Evolutionary conservation across 371 early-diverging fungal genomes (phyloP).

Genomic region (Rhizomucor pusillus): DNA sequence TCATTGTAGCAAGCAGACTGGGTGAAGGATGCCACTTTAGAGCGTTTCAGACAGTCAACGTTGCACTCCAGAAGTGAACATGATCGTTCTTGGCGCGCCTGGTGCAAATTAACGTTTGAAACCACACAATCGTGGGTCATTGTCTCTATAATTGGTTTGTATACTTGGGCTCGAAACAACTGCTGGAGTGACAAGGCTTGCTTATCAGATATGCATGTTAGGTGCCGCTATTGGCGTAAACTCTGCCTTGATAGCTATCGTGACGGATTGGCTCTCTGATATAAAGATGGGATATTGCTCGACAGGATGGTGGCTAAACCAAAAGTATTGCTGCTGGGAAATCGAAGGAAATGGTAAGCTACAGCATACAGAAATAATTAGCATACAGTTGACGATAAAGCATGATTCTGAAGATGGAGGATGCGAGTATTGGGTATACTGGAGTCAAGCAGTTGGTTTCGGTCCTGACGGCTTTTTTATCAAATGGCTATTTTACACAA

Average conservation of each 20-base stretch:
- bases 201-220: slow-evolving; percentile 13
- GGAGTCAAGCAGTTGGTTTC: slow-evolving; percentile 43
- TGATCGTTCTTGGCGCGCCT: slow-evolving; percentile 58
- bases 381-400: neutral
- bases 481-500: slow-evolving; percentile 59
- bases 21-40: slow-evolving; percentile 85
- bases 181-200: neutral
- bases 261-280: slow-evolving; percentile 84
- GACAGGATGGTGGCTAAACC: slow-evolving; percentile 90
- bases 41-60: slow-evolving; percentile 67
- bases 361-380: neutral
- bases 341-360: slow-evolving; percentile 51
- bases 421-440: slow-evolving; percentile 56
- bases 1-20: slow-evolving; percentile 59
- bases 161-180: no score
- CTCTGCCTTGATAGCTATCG: slow-evolving; percentile 87
- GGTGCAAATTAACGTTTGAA: slow-evolving; percentile 66
- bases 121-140: slow-evolving; percentile 88
- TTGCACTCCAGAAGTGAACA: slow-evolving; percentile 47
- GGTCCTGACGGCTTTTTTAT: slow-evolving; percentile 45
- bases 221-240: slow-evolving; percentile 80
- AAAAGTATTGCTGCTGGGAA: slow-evolving; percentile 96
- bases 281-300: slow-evolving; percentile 85
- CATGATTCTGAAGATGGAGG: slow-evolving; percentile 23
- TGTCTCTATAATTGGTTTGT: slow-evolving; percentile 68